phyloP scores from a whole-genome alignment of 1,139 yeast genomes.

The Candida sp. region DNA sequence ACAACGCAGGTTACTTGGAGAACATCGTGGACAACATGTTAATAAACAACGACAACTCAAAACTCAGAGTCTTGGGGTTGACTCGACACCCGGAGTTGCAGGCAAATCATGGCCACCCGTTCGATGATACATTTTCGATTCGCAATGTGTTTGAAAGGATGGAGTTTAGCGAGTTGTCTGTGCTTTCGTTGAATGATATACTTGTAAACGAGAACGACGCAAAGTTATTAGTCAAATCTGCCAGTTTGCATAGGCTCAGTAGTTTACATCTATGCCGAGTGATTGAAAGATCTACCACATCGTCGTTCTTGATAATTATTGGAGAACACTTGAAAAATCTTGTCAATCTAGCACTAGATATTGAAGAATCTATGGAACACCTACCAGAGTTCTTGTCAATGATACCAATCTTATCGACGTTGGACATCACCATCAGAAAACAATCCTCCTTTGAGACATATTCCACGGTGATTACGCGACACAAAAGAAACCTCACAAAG shows the following conservation, averaged over 20 bases:
- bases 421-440: conserved; percentile 49
- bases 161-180: conserved; percentile 21
- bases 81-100: conserved; percentile 13
- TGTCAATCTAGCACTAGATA: conserved; percentile 41
- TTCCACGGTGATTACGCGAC: conserved; percentile 25
- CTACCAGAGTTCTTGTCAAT: conserved; percentile 40
- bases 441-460: conserved; percentile 34
- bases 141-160: conserved; percentile 16
- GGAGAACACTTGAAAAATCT: conserved; percentile 28
- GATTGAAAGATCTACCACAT: conserved; percentile 22
- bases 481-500: conserved; percentile 16
- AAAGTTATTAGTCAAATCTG: conserved; percentile 19
- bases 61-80: conserved; percentile 22
- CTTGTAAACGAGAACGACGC: conserved; percentile 30
- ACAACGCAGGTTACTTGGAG: conserved; percentile 20
- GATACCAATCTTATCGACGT: conserved; percentile 27
- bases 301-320: conserved; percentile 33
- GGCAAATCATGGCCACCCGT: neutral
- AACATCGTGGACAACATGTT: conserved; percentile 23
- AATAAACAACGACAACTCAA: conserved; percentile 16
- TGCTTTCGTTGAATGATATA: conserved; percentile 30
- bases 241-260: conserved; percentile 23
- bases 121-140: neutral
- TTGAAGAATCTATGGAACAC: conserved; percentile 49
- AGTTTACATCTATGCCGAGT: conserved; percentile 30